Evolutionary conservation across 2,329 filamentous ascomycete genomes (phyloP), one percentile per base, ranked within the genome.

Genomic region (Trichoderma sp.): DNA sequence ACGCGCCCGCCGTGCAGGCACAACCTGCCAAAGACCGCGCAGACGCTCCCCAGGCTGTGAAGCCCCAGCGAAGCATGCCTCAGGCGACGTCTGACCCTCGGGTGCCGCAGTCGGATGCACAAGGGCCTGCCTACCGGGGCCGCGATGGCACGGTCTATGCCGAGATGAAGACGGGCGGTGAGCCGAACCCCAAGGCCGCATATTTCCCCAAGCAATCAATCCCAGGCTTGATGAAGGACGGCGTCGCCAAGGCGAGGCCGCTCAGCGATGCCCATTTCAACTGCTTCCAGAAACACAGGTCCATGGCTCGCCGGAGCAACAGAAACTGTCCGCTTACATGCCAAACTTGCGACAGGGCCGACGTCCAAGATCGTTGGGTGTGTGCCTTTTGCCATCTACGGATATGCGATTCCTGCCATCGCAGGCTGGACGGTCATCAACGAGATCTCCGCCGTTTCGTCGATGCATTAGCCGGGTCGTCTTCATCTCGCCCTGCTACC

Each of bases 351-450:
- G 77, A 78, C 60, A 77, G 75, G 64, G 75, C 77, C 57, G 82
- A 85, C 65, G 69, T 72, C 7, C 77, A 79, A 51, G 74, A 79
- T 67, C 80, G 83, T 43, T 81, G 76, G 74, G 77, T 76, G 21
- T 86, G 83, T 71, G 74, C 74, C 15, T 83, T 81, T 72, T 86
- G 83, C 73, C 77, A 79, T 66, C 69, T 86, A 55, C 80, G 83
- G 59, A 78, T 86, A 65, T 87, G 85, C 72, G 76, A 78, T 39
- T 68, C 74, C 2, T 87, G 85, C 69, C 72, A 77, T 45, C 78
- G 76, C 14, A 71, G 75, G 24, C 72, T 87, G 63, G 75, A 77
- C 28, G 71, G 71, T 26, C 76, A 79, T 54, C 75, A 77, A 45
- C 76, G 79, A 26, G 78, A 85, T 66, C 73, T 87, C 34, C 68